phyloP scores from a whole-genome alignment of 1,284 basidiomycete species.

The Cryptococcus wingfieldii region DNA sequence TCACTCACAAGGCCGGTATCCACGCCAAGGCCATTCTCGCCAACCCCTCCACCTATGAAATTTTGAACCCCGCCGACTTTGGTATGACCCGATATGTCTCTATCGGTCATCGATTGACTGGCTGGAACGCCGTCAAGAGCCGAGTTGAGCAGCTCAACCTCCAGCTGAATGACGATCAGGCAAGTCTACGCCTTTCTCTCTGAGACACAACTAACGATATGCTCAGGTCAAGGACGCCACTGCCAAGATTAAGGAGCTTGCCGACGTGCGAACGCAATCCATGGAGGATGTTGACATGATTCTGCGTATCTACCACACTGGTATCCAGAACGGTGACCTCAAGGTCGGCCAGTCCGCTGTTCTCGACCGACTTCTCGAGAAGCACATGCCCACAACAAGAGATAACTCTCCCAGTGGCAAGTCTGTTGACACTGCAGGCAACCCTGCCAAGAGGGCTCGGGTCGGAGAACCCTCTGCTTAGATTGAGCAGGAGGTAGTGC shows the following conservation, averaged over 20 bases:
- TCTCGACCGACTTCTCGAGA: conserved; percentile 69
- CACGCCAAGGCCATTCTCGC: conserved; percentile 99
- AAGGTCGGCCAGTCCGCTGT: conserved; percentile 82
- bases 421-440: conserved; percentile 18
- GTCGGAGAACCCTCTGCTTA: conserved; percentile 19
- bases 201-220: not conserved
- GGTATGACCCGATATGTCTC: conserved; percentile 97
- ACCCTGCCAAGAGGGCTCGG: conserved; percentile 24
- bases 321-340: conserved; percentile 79
- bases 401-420: conserved; percentile 27
- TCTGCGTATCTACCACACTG: conserved; percentile 89
- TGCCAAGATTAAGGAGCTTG: conserved; percentile 98
- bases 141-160: conserved; percentile 96
- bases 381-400: conserved; percentile 44
- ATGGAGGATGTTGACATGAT: conserved; percentile 99
- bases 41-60: conserved; percentile 92
- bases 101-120: conserved; percentile 93
- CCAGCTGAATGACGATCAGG: conserved; percentile 51
- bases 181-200: conserved; percentile 15
- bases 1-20: conserved; percentile 99
- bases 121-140: conserved; percentile 99
- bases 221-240: conserved; percentile 86
- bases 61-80: conserved; percentile 90
- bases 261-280: conserved; percentile 94
- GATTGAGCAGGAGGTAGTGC: not conserved